phyloP scores from a whole-genome alignment of 1,284 basidiomycete genomes.

The Mycosarcoma mackinlayi region DNA sequence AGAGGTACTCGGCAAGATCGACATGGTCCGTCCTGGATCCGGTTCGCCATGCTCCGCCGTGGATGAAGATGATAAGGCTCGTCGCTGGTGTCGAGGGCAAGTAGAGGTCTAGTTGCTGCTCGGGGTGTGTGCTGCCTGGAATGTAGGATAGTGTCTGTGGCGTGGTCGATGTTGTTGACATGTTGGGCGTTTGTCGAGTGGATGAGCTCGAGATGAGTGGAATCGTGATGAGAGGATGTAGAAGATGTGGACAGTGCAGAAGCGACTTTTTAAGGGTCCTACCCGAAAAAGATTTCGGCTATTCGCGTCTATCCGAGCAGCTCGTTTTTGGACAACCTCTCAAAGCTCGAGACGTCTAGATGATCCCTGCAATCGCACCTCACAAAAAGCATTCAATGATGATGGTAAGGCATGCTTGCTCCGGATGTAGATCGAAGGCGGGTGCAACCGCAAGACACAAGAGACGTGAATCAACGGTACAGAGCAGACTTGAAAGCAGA shows the following conservation, averaged over 20 bases:
- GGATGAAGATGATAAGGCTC: constrained; percentile 32
- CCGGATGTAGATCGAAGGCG: background rate
- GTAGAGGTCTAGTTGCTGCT: constrained; percentile 47
- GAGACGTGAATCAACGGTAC: constrained; percentile 13
- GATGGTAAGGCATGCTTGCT: background rate
- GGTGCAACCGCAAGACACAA: background rate
- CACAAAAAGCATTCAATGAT: background rate
- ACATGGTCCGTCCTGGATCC: constrained; percentile 33
- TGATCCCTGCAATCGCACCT: background rate
- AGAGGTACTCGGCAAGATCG: constrained; percentile 31
- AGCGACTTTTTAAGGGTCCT: constrained; percentile 6
- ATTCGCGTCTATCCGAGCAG: constrained; percentile 29
- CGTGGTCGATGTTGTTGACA: background rate
- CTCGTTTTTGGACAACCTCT: background rate
- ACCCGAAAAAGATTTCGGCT: constrained; percentile 15
- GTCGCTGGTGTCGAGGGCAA: constrained; percentile 13
- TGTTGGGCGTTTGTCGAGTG: background rate
- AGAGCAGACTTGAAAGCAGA: constrained; percentile 36
- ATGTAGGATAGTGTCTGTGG: constrained; percentile 22
- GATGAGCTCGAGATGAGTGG: background rate
- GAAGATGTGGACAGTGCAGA: background rate
- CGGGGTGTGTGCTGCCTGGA: constrained; percentile 19
- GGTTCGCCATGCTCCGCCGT: constrained; percentile 52
- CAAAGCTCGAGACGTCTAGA: background rate
- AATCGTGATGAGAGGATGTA: background rate